Base-by-base conservation (phyloP, 2,329 filamentous ascomycete genomes). In the Alternaria incomplexa region DNA sequence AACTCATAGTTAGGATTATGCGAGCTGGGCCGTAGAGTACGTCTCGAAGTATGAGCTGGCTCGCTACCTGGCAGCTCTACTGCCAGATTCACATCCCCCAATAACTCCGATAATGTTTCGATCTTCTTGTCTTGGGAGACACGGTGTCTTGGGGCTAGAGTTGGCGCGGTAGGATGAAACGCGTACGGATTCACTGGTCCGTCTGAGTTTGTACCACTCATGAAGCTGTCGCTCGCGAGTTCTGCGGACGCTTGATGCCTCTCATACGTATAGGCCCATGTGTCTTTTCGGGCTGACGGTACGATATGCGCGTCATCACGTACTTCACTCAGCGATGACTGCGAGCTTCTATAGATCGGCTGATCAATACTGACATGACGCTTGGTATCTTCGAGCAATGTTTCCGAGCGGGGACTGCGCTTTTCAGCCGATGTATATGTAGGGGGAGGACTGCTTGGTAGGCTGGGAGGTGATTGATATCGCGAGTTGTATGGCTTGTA, bases 121-220 rank as follows among this genome's bases (percentile, higher is more conserved):
- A 13, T 7, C 5, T 54, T 30, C 20, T 11, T 36, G 13, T 51
- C 28, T 6, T 36, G 17, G 26, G 6, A 6, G 23, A 43, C 15
- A 5, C 22, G 6, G 10, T 12, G n/a, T 10, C 22, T 10, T 30
- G 12, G 6, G 3, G 17, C 26, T 36, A 15, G 13, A 9, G 10
- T 22, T 5, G 56, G 20, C 26, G 23, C 32, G 3, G 51, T 22
- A n/a, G 22, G 52, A 8, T 67, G 53, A 3, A 56, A 56, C 6
- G 70, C 68, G 23, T 61, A 66, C 26, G 69, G 69, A 20, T 72
- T 67, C 1, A 72, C 68, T 4, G 70, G 70, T 1, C 70, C 68
- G n/a, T 59, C 46, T 3, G 61, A 25, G 36, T 72, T 72, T n/a
- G 70, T 72, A 4, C 48, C 70, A 52, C 68, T 71, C 54, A 71